These are phyloP conservation scores for Tagetes patula DNA, from an alignment of 129 eudicot species.

Conservation along the genomic window DNA sequence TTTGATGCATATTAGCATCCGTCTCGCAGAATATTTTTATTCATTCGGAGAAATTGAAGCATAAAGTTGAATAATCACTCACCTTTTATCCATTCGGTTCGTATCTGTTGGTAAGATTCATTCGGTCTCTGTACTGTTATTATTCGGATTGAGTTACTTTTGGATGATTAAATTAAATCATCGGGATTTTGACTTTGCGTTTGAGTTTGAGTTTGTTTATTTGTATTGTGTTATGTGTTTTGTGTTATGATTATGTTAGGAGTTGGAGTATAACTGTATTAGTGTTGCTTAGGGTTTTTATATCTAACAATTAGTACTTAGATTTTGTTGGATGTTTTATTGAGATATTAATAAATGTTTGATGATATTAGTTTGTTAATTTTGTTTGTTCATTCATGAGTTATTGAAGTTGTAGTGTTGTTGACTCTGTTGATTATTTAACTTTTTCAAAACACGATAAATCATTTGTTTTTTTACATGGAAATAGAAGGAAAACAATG, in stretches of 20 bases:
- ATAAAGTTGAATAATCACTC: slow-evolving; percentile 16
- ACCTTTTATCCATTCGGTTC: neutral
- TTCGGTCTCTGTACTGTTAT: neutral
- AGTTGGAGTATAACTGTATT: neutral
- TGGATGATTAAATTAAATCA: slow-evolving; percentile 4
- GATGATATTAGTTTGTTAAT: neutral
- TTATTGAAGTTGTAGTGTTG: too few species aligned
- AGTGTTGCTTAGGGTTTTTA: slow-evolving; percentile 27
- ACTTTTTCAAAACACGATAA: too few species aligned
- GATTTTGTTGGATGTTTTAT: slow-evolving; percentile 1
- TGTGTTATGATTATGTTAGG: slow-evolving; percentile 3
- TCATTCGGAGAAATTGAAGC: slow-evolving; percentile 19
- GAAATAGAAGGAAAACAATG: too few species aligned
- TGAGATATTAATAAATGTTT: neutral
- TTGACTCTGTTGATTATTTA: too few species aligned
- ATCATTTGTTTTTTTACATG: too few species aligned
- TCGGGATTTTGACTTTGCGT: slow-evolving; percentile 20
- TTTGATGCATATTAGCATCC: slow-evolving; percentile 25
- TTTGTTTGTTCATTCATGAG: slow-evolving; percentile 1
- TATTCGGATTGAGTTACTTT: slow-evolving; percentile 15
- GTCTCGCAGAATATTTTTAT: neutral
- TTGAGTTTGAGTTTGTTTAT: neutral
- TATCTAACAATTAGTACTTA: neutral
- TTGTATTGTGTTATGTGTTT: neutral
- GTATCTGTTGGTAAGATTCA: slow-evolving; percentile 11